These are phyloP conservation scores for Monosporozyma solicola DNA, from an alignment of 805 yeast genomes.

Conservation along the genomic window DNA sequence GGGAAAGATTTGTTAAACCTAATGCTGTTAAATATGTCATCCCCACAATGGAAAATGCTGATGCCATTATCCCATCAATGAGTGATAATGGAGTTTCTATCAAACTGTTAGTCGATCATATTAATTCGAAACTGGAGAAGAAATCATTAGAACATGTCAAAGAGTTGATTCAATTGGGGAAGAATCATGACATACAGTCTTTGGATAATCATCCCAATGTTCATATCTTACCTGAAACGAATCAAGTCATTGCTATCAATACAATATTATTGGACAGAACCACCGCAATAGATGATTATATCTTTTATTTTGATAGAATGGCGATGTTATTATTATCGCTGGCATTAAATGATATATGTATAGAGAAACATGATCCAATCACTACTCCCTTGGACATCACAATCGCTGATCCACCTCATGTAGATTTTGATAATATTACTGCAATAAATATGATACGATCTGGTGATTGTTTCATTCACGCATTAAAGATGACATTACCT, in stretches of 20 bases:
- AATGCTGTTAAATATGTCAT: conserved; percentile 67
- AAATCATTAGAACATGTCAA: conserved; percentile 64
- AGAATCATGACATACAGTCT: conserved; percentile 8
- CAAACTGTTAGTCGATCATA: conserved; percentile 67
- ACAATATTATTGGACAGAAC: conserved; percentile 53
- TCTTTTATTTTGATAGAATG: conserved; percentile 79
- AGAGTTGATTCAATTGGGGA: conserved; percentile 45
- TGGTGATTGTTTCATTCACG: conserved; percentile 84
- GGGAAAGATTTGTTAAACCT: conserved; percentile 90
- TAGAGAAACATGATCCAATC: conserved; percentile 31
- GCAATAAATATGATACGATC: conserved; percentile 80
- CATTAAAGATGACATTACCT: conserved; percentile 68
- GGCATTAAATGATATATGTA: conserved; percentile 52
- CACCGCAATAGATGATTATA: conserved; percentile 64
- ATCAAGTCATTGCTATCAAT: conserved; percentile 64
- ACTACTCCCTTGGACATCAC: conserved; percentile 35
- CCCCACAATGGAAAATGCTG: conserved; percentile 63
- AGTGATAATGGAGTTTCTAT: conserved; percentile 76
- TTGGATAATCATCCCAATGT: conserved; percentile 15
- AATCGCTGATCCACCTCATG: conserved; percentile 22
- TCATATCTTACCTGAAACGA: conserved; percentile 35
- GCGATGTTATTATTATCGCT: conserved; percentile 58
- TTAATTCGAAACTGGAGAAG: conserved; percentile 55
- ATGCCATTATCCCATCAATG: conserved; percentile 85
- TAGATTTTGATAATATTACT: conserved; percentile 40